Conservation (phyloP, 352 stramenopile species). For the Globisporangium orthogonon region DNA sequence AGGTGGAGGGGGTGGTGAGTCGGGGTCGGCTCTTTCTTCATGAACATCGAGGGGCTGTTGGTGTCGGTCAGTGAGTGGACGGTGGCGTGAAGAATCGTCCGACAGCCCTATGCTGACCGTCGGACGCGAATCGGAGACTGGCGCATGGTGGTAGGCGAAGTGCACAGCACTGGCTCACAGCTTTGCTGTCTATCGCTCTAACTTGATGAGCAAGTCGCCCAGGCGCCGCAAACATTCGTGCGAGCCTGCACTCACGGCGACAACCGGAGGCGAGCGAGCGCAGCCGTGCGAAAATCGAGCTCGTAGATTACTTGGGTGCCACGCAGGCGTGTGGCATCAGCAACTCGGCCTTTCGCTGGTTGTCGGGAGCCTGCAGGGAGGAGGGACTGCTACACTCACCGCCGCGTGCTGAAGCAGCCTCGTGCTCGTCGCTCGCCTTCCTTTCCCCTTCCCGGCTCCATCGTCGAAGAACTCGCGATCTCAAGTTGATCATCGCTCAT, state of each 20-base stretch:
- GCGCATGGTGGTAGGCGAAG: background rate
- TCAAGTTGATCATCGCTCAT: background rate
- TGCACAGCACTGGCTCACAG: background rate
- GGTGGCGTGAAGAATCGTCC: background rate
- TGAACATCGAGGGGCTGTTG: background rate
- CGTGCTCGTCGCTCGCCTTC: no score
- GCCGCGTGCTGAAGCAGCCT: no score
- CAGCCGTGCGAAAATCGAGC: background rate
- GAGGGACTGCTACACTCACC: no score
- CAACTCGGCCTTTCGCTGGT: no score
- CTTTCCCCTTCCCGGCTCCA: no score
- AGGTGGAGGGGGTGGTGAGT: background rate
- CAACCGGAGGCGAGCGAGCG: background rate
- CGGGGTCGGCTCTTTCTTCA: background rate
- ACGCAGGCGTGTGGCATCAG: no score
- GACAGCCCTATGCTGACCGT: background rate
- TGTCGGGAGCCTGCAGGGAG: no score
- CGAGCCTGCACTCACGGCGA: background rate
- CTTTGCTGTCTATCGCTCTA: background rate
- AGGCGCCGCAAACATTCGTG: background rate
- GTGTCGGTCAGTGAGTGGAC: background rate
- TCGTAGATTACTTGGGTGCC: background rate
- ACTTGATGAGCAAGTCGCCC: background rate
- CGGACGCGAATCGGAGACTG: background rate
- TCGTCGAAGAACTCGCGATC: no score